Base-by-base conservation (phyloP, 768 basidiomycete species). In the Clitopilus hobsonii region DNA sequence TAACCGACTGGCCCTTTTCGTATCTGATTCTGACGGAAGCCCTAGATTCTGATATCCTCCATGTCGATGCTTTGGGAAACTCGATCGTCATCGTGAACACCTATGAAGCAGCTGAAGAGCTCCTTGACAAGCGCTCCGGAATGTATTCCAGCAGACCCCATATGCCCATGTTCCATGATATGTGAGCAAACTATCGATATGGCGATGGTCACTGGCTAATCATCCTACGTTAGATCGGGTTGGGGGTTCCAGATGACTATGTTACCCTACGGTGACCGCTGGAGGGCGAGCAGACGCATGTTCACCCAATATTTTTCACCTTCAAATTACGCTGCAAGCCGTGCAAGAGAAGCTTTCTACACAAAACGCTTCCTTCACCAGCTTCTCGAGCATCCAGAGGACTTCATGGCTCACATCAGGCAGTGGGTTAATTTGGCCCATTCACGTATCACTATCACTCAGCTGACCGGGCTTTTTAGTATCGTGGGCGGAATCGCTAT, bases 171-270 rank as follows among this genome's bases (percentile, higher is more conserved):
- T 38, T 53, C 13, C 25, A 36, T 38, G 52, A 53, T 36, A 10
- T 53, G 52, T 53, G 26, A 18, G 52, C 24, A 20, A 26, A 16
- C 48, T 22, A n/a, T 28, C 27, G 5, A 30, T 52, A 18, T 20
- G n/a, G 13, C 32, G 13, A 22, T 22, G 13, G 16, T 36, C 8
- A 60, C 54, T 29, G 20, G 26, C 52, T n/a, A 38, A 36, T 51
- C 52, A 53, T 22, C 18, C 6, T 32, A 14, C 22, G 30, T 11
- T 24, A 66, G 61, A n/a, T 60, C 60, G 28, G 63, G 65, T 47
- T 60, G 58, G 49, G 57, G 53, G 14, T 61, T 61, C 38, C 62
- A 58, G 38, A 60, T 68, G 20, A 38, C 60, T 8, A 61, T 36
- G 10, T n/a, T 36, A 14, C 32, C 32, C n/a, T 36, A 36, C 32